A percentile compares a stretch with the other conserved stretches of the same genome.
These are phyloP conservation scores for Chaetoscypha palmicola DNA, from an alignment of 2,329 filamentous ascomycete genomes.

Conservation along the genomic window DNA sequence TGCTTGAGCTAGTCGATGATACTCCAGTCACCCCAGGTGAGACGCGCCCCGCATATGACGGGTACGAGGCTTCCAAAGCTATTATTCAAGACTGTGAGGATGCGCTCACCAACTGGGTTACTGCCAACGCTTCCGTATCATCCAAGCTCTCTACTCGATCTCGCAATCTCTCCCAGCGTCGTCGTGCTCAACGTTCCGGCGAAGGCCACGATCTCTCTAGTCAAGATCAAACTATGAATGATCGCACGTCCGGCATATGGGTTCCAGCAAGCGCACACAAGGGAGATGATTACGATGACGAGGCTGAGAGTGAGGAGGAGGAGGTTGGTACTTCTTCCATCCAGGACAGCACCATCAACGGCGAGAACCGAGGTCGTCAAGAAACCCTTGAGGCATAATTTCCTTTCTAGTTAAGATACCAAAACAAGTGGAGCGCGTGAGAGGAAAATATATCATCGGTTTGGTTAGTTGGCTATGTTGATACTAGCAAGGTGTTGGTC, in stretches of 20 bases:
- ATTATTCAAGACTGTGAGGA: slow-evolving; percentile 99
- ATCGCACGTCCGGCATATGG: slow-evolving; percentile 74
- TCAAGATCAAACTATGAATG: slow-evolving; percentile 73
- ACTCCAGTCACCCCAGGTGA: slow-evolving; percentile 95
- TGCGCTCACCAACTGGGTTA: slow-evolving; percentile 93
- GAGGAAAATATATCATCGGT: slow-evolving; percentile 6
- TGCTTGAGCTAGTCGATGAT: slow-evolving; percentile 95
- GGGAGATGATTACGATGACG: slow-evolving; percentile 40
- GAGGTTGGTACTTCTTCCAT: slow-evolving; percentile 48
- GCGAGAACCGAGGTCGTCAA: slow-evolving; percentile 49
- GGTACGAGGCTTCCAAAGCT: slow-evolving; percentile 95
- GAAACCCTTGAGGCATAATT: slow-evolving; percentile 37
- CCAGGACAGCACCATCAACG: slow-evolving; percentile 47
- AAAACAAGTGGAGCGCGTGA: not conserved
- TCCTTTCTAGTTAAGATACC: too few species aligned
- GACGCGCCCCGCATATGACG: slow-evolving; percentile 91
- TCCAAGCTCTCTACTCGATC: slow-evolving; percentile 83
- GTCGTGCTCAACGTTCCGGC: slow-evolving; percentile 54
- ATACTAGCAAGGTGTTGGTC: not conserved
- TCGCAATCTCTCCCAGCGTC: slow-evolving; percentile 79
- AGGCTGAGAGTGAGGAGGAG: slow-evolving; percentile 44
- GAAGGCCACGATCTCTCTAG: slow-evolving; percentile 76
- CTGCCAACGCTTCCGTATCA: slow-evolving; percentile 78
- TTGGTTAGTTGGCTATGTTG: not conserved
- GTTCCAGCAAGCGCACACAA: slow-evolving; percentile 63